These are phyloP conservation scores for Aciculosporium take DNA, from an alignment of 2,329 filamentous ascomycete genomes.

Conservation along the genomic window DNA sequence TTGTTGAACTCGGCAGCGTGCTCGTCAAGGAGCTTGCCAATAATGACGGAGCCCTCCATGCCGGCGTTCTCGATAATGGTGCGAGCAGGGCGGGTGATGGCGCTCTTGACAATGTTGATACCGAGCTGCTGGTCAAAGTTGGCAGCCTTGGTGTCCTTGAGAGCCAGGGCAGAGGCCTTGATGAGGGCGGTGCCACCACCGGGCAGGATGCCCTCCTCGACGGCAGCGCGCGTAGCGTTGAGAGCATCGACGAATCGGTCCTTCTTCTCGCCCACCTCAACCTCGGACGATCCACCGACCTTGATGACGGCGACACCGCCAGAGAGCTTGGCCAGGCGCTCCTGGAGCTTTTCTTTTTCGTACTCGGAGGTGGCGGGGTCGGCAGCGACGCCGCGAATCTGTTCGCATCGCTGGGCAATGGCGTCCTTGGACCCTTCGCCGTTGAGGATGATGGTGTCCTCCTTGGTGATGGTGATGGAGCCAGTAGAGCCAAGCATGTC, in stretches of 20 bases:
- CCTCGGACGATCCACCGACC: constrained; percentile 92
- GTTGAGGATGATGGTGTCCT: constrained; percentile 97
- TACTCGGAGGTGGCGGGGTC: constrained; percentile 95
- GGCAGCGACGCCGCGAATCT: constrained; percentile 92
- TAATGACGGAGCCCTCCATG: constrained; percentile 85
- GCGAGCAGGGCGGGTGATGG: constrained; percentile 87
- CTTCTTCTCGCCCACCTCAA: constrained; percentile 99
- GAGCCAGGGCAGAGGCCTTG: constrained; percentile 86
- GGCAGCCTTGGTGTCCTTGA: constrained; percentile 65
- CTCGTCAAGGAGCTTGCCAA: constrained; percentile 96
- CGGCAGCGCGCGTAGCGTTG: constrained; percentile 93
- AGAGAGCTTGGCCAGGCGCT: constrained; percentile 97
- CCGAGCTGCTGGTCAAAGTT: constrained; percentile 99
- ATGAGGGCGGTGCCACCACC: constrained; percentile 96
- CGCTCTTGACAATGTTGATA: constrained; percentile 93
- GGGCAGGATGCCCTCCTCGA: constrained; percentile 97
- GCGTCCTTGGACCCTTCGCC: constrained; percentile 89
- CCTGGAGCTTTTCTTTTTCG: constrained; percentile 99
- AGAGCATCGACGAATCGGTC: constrained; percentile 97
- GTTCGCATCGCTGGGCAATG: constrained; percentile 91
- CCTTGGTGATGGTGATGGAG: constrained; percentile 99
- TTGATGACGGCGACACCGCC: constrained; percentile 99
- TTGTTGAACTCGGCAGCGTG: constrained; percentile 89
- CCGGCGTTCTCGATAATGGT: constrained; percentile 98
- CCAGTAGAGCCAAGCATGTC: constrained; percentile 96